phyloP scores from a whole-genome alignment of 441 rosid species.

The Kokia cookei region DNA sequence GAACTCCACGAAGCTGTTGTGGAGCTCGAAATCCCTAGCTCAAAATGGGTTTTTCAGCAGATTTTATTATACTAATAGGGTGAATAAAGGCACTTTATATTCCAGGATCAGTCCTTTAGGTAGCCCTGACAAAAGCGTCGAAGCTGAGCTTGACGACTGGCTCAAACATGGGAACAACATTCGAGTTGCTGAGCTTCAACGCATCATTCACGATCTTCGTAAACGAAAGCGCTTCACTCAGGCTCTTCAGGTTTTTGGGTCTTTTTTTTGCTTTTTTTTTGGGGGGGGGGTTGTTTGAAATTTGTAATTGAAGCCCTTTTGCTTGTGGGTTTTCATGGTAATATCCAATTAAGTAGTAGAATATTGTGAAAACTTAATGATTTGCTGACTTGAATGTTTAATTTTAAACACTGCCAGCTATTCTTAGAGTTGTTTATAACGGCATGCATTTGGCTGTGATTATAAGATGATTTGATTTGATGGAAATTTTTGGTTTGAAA shows the following conservation, averaged over 20 bases:
- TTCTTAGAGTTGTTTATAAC: neutral
- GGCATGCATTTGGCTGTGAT: neutral
- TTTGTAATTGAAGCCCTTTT: neutral
- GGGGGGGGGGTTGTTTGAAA: neutral
- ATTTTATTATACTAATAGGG: constrained; percentile 52
- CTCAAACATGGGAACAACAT: constrained; percentile 47
- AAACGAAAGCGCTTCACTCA: constrained; percentile 69
- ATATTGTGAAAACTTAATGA: neutral
- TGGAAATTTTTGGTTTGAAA: neutral
- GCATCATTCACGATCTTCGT: constrained; percentile 71
- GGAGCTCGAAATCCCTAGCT: constrained; percentile 20
- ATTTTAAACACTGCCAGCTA: neutral
- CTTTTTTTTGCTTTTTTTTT: neutral
- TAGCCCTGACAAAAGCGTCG: constrained; percentile 40
- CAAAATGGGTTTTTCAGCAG: constrained; percentile 23
- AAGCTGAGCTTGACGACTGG: constrained; percentile 79
- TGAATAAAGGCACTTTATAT: constrained; percentile 52
- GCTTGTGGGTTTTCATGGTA: neutral
- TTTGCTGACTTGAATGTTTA: neutral
- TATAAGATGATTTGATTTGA: neutral
- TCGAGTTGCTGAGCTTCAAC: constrained; percentile 69
- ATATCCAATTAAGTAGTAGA: neutral
- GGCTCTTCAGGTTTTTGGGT: constrained; percentile 73
- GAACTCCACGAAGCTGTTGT: constrained; percentile 23
- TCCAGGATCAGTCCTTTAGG: constrained; percentile 80